A percentile compares a stretch with the other conserved stretches of the same genome.
Conservation (phyloP, 2,329 filamentous ascomycete species). For the Colletotrichum lupini region DNA sequence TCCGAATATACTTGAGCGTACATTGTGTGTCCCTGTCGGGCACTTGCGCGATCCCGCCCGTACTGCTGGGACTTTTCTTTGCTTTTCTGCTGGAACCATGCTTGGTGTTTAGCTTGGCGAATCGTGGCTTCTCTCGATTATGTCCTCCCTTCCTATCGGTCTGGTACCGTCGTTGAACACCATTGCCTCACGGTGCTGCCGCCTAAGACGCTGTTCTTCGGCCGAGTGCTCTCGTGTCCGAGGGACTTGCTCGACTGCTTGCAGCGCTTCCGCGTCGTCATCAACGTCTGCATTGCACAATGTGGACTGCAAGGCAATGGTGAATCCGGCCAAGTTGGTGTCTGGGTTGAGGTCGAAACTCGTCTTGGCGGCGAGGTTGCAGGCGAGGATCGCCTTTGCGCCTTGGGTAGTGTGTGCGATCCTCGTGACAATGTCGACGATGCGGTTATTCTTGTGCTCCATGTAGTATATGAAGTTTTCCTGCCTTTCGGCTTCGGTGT, state of each 20-base stretch:
- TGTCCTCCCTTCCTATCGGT: conserved; percentile 79
- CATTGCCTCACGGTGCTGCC: conserved; percentile 87
- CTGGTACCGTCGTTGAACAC: conserved; percentile 88
- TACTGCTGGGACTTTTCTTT: too few relatives aligned
- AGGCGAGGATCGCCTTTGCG: conserved; percentile 61
- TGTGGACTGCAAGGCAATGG: conserved; percentile 49
- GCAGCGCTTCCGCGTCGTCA: conserved; percentile 38
- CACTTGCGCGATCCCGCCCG: not conserved
- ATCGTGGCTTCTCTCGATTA: conserved; percentile 74
- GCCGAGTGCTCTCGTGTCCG: conserved; percentile 62
- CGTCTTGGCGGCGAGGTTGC: conserved; percentile 55
- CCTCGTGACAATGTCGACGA: conserved; percentile 62
- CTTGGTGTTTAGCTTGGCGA: conserved; percentile 44
- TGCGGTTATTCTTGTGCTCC: conserved; percentile 61
- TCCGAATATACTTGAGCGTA: not conserved
- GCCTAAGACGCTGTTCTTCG: conserved; percentile 78
- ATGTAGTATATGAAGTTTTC: conserved; percentile 65
- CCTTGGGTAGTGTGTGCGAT: conserved; percentile 63
- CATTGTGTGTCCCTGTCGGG: not conserved
- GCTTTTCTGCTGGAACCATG: too few relatives aligned
- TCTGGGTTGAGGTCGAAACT: conserved; percentile 31
- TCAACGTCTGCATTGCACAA: conserved; percentile 43
- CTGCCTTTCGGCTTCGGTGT: conserved; percentile 61
- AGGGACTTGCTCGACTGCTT: conserved; percentile 46
- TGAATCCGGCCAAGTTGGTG: conserved; percentile 40